Evolutionary conservation across 164 flowering plant genomes (phyloP).

Genomic region (Chimonanthus salicifolius): DNA sequence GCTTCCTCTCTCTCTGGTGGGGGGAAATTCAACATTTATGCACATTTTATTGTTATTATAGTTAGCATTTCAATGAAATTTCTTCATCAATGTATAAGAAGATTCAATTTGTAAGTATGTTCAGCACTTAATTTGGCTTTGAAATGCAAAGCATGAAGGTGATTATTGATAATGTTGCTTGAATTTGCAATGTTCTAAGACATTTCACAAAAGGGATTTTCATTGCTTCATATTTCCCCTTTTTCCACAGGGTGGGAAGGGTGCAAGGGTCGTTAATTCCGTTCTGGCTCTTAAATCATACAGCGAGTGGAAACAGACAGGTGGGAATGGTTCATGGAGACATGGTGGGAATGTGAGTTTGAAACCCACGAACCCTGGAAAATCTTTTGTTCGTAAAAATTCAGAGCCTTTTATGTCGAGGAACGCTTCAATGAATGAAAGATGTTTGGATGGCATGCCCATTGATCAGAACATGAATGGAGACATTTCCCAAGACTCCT

Average conservation of each 20-base stretch:
- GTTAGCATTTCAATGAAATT: no score
- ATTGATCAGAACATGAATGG: constrained; percentile 9
- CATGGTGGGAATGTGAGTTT: constrained; percentile 53
- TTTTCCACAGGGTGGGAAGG: constrained; percentile 74
- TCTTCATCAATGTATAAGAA: no score
- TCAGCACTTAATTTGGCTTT: not conserved
- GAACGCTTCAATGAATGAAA: constrained; percentile 50
- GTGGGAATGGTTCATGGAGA: constrained; percentile 76
- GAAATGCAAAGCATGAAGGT: not conserved
- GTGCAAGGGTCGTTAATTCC: constrained; percentile 73
- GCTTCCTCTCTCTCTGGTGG: not conserved
- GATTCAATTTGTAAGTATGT: no score
- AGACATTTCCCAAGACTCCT: constrained; percentile 31
- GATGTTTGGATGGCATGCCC: constrained; percentile 14
- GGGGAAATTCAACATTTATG: not conserved
- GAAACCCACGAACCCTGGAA: constrained; percentile 46
- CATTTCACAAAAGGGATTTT: not conserved
- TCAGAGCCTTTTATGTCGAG: constrained; percentile 83
- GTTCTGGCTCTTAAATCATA: constrained; percentile 88
- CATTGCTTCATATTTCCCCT: not conserved
- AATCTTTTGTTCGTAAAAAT: constrained; percentile 63
- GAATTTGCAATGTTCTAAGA: not conserved
- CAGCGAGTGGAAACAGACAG: constrained; percentile 76
- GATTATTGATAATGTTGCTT: not conserved
- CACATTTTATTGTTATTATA: not conserved